Percentiles rank a stretch among this genome's conserved stretches.
These are phyloP conservation scores for Salvia splendens DNA, from an alignment of 257 asterid genomes.

Conservation along the genomic window DNA sequence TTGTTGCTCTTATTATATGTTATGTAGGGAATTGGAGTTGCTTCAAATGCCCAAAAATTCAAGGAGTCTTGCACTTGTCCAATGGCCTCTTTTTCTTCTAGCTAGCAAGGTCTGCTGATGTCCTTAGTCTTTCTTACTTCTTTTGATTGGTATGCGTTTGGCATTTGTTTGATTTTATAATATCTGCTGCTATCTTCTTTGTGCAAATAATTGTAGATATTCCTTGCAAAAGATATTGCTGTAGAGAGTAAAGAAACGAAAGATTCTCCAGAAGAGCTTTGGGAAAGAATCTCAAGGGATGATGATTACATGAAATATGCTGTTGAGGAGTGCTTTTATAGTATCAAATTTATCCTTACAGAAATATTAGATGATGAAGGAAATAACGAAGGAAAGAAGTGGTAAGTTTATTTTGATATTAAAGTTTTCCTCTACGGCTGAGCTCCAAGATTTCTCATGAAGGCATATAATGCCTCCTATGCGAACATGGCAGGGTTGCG, in stretches of 20 bases:
- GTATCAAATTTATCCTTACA: conserved; percentile 65
- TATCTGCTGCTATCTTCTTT: conserved; percentile 21
- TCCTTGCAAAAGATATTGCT: conserved; percentile 93
- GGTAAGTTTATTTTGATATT: conserved; percentile 48
- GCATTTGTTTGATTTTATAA: conserved; percentile 22
- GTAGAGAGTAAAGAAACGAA: conserved; percentile 71
- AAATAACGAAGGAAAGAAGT: conserved; percentile 82
- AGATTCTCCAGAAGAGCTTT: conserved; percentile 84
- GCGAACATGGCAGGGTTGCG: conserved; percentile 71
- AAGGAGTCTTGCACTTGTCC: conserved; percentile 68
- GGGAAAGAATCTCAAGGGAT: conserved; percentile 93
- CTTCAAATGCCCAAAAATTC: conserved; percentile 88
- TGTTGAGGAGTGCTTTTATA: conserved; percentile 78
- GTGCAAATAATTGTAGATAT: conserved; percentile 48
- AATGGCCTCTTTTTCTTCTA: conserved; percentile 97
- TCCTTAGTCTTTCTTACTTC: conserved; percentile 20
- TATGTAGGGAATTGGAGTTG: conserved; percentile 85
- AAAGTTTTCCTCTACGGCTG: conserved; percentile 25
- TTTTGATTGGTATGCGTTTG: conserved; percentile 21
- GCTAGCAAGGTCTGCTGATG: conserved; percentile 80
- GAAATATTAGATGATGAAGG: conserved; percentile 77
- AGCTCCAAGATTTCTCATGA: conserved; percentile 31
- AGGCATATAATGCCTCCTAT: conserved; percentile 28
- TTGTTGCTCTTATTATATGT: conserved; percentile 31
- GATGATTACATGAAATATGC: conserved; percentile 98